phyloP scores from a whole-genome alignment of 192 early-diverging fungal genomes.

The Coemansia erecta region DNA sequence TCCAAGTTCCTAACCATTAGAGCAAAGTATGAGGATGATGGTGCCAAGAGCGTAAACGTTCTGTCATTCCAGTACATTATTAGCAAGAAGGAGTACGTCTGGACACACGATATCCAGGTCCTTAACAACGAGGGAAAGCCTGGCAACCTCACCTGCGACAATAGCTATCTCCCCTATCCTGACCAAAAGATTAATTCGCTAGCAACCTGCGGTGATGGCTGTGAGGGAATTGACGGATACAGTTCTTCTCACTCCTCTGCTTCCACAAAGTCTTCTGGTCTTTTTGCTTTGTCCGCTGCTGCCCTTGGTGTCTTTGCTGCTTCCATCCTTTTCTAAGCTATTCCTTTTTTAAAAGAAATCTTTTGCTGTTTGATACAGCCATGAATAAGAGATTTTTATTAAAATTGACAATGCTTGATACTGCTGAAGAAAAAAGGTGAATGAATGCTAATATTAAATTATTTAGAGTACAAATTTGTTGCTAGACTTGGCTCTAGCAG shows the following conservation, averaged over 20 bases:
- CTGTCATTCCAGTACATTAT: constrained; percentile 10
- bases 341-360: neutral
- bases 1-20: constrained; percentile 24
- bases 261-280: neutral
- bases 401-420: neutral
- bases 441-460: constrained; percentile 1
- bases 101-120: constrained; percentile 2
- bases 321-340: too few relatives aligned
- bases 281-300: neutral
- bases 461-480: neutral
- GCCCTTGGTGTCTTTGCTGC: too few relatives aligned
- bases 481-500: too few relatives aligned
- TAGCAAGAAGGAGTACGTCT: constrained; percentile 5
- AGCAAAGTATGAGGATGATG: constrained; percentile 5
- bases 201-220: neutral
- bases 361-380: neutral
- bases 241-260: neutral
- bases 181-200: neutral
- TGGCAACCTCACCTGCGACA: constrained; percentile 7
- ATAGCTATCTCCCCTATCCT: neutral
- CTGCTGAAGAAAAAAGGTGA: neutral
- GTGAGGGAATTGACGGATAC: neutral
- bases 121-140: neutral
- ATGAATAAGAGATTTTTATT: neutral
- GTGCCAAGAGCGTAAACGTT: neutral